Percentiles rank a stretch among this genome's conserved stretches.
These are phyloP conservation scores for Polygonum maritimum DNA, from an alignment of 148 eudicot species.

Conservation along the genomic window DNA sequence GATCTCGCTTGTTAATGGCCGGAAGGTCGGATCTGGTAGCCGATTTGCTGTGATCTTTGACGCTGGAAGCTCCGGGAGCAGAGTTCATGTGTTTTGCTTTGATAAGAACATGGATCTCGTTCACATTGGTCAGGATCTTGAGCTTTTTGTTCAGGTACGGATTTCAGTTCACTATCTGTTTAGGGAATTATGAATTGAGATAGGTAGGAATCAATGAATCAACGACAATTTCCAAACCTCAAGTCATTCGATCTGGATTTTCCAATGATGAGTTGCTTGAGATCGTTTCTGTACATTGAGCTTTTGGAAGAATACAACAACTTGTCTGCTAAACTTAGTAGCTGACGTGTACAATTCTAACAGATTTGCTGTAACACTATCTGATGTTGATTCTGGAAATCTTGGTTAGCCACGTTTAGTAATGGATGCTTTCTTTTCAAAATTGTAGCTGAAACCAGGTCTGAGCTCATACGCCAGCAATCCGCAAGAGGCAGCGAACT, in stretches of 20 bases:
- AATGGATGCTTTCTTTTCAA: background rate
- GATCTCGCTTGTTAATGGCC: background rate
- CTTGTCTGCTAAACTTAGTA: too few relatives aligned
- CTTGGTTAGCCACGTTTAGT: background rate
- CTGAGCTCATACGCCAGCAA: slow-evolving; percentile 74
- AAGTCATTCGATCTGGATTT: too few relatives aligned
- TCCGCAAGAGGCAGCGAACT: slow-evolving; percentile 76
- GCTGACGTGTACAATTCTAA: too few relatives aligned
- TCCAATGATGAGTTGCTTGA: too few relatives aligned
- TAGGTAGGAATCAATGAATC: too few relatives aligned
- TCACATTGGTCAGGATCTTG: slow-evolving; percentile 51
- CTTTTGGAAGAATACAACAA: too few relatives aligned
- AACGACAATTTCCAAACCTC: too few relatives aligned
- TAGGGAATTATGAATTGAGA: too few relatives aligned
- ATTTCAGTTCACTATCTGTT: background rate
- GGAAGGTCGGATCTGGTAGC: slow-evolving; percentile 36
- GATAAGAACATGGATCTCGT: slow-evolving; percentile 77
- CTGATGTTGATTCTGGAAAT: background rate
- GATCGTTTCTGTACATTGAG: too few relatives aligned
- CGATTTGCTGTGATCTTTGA: slow-evolving; percentile 81
- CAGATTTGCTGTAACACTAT: too few relatives aligned
- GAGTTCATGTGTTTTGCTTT: slow-evolving; percentile 93
- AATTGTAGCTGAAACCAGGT: slow-evolving; percentile 65
- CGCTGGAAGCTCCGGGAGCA: slow-evolving; percentile 91
- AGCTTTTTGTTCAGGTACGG: slow-evolving; percentile 25